These are phyloP conservation scores for Geum urbanum DNA, from an alignment of 306 rosid genomes.

Conservation along the genomic window DNA sequence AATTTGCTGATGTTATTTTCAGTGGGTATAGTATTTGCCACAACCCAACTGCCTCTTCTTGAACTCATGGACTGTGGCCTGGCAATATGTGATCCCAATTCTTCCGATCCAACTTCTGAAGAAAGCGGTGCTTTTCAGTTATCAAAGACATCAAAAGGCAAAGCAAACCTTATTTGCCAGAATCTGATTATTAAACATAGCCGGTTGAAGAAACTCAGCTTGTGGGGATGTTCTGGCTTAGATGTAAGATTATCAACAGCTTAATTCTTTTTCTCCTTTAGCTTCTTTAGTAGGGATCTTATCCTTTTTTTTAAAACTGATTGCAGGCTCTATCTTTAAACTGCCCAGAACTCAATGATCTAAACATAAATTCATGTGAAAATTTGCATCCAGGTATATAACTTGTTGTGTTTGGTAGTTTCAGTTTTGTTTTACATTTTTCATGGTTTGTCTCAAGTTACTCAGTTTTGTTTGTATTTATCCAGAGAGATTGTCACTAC, in stretches of 20 bases:
- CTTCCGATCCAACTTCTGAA: conserved; percentile 31
- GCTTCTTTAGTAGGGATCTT: conserved; percentile 30
- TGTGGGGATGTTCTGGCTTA: conserved; percentile 97
- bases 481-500: conserved; percentile 78
- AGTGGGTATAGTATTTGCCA: conserved; percentile 96
- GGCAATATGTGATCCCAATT: conserved; percentile 77
- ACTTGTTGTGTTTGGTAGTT: conserved; percentile 20
- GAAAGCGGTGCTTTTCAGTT: conserved; percentile 31
- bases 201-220: conserved; percentile 77
- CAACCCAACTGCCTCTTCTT: conserved; percentile 84
- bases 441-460: background rate
- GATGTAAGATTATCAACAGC: conserved; percentile 55
- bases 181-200: conserved; percentile 83
- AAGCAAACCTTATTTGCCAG: conserved; percentile 56
- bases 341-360: conserved; percentile 78
- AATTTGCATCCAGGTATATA: conserved; percentile 82
- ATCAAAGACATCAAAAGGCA: conserved; percentile 35
- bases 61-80: conserved; percentile 98
- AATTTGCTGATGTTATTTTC: conserved; percentile 25
- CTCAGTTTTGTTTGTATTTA: conserved; percentile 11
- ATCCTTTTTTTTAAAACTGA: conserved; percentile 13
- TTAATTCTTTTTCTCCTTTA: conserved; percentile 3
- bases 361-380: conserved; percentile 79
- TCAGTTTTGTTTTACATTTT: conserved; percentile 4
- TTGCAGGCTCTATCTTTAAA: conserved; percentile 83